Evolutionary conservation across 148 eudicot species (phyloP).

Genomic region (Chenopodium suecicum): DNA sequence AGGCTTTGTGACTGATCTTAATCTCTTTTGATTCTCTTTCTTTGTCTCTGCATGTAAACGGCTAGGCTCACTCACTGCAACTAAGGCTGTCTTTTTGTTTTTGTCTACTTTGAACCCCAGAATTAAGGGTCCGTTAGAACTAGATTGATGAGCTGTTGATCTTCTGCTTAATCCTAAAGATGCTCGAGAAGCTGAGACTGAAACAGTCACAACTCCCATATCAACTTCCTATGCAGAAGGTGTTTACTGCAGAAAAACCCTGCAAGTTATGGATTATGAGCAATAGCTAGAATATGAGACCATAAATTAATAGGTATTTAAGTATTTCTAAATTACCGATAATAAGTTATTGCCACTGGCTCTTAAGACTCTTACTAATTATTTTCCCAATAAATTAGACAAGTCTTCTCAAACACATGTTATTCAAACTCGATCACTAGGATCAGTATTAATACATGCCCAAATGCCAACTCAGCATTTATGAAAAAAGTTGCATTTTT

Average conservation of each 20-base stretch:
- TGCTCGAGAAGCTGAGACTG: constrained; percentile 79
- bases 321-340: not conserved
- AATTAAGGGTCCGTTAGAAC: constrained; percentile 42
- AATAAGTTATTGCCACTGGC: not conserved
- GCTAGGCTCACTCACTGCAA: constrained; percentile 46
- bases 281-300: not conserved
- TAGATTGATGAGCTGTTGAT: constrained; percentile 39
- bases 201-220: constrained; percentile 96
- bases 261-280: constrained; percentile 4
- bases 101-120: constrained; percentile 64
- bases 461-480: not conserved
- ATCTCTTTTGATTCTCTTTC: constrained; percentile 60
- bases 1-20: constrained; percentile 44
- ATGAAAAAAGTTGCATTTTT: not conserved
- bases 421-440: not conserved
- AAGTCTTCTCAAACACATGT: not conserved
- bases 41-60: constrained; percentile 43
- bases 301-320: not conserved
- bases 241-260: constrained; percentile 2
- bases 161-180: constrained; percentile 56
- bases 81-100: constrained; percentile 46
- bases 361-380: not conserved
- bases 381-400: not conserved
- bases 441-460: not conserved
- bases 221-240: constrained; percentile 23